Evolutionary conservation across 495 filamentous ascomycete species (phyloP).

Genomic region (Gamarada debralockiae): DNA sequence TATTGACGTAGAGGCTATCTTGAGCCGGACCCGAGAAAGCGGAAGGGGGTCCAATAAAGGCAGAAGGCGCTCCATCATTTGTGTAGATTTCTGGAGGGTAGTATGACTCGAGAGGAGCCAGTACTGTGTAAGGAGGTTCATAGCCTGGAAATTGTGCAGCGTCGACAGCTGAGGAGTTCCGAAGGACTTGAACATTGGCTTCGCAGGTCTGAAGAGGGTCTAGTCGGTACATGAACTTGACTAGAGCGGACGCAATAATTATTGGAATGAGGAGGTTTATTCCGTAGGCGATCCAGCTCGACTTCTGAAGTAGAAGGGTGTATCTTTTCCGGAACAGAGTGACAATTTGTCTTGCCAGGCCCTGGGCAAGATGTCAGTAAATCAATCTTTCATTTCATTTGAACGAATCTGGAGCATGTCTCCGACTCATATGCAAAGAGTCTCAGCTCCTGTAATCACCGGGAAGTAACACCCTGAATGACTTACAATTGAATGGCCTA

Average conservation of each 20-base stretch:
- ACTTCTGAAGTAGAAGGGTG: constrained; percentile 16
- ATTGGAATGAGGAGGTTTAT: constrained; percentile 23
- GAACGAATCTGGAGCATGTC: too few species aligned
- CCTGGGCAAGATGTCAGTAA: neutral
- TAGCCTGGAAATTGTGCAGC: neutral
- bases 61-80: neutral
- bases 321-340: constrained; percentile 20
- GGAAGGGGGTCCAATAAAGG: constrained; percentile 11
- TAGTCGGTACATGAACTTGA: constrained; percentile 16
- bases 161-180: constrained; percentile 7
- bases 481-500: constrained; percentile 16
- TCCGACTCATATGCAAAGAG: too few species aligned
- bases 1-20: constrained; percentile 8
- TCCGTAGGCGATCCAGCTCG: constrained; percentile 21
- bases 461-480: too few species aligned
- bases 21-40: constrained; percentile 11
- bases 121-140: neutral
- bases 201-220: constrained; percentile 15
- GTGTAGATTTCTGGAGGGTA: neutral
- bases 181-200: constrained; percentile 1
- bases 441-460: too few species aligned
- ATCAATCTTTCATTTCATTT: too few species aligned
- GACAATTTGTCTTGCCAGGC: constrained; percentile 13
- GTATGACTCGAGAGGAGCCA: constrained; percentile 4
- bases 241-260: constrained; percentile 17